Percentiles rank a stretch among this genome's conserved stretches.
phyloP scores from a whole-genome alignment of 345 rosid genomes.

The Citrus reticulata region DNA sequence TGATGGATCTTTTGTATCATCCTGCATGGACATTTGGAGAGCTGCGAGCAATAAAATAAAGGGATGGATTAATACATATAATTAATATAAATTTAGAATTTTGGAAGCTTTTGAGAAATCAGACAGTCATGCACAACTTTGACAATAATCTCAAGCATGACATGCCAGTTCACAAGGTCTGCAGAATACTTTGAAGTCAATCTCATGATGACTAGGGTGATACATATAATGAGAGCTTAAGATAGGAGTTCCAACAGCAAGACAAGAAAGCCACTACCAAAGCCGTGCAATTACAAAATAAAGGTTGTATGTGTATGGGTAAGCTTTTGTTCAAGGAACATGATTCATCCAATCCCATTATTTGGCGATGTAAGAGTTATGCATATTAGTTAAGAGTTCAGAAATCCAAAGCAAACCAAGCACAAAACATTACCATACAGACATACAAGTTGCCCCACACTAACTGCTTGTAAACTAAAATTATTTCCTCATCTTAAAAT shows the following conservation, averaged over 20 bases:
- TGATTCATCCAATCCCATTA: neutral
- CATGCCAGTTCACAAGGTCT: neutral
- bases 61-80: neutral
- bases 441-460: neutral
- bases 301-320: neutral
- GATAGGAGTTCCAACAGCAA: neutral
- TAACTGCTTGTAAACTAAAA: neutral
- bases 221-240: neutral
- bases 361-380: neutral
- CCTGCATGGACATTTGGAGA: slow-evolving; percentile 71
- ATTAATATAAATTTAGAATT: neutral
- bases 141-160: neutral
- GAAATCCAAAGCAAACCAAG: neutral
- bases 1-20: slow-evolving; percentile 31
- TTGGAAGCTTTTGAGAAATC: neutral
- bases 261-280: too few species aligned
- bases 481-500: neutral
- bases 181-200: neutral
- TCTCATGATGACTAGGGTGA: neutral
- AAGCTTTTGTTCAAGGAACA: neutral
- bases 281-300: neutral
- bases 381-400: neutral
- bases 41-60: slow-evolving; percentile 39
- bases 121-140: neutral
- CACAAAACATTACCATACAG: neutral